Evolutionary conservation across 2,329 filamentous ascomycete genomes (phyloP).

Genomic region (Aureobasidium sp.): DNA sequence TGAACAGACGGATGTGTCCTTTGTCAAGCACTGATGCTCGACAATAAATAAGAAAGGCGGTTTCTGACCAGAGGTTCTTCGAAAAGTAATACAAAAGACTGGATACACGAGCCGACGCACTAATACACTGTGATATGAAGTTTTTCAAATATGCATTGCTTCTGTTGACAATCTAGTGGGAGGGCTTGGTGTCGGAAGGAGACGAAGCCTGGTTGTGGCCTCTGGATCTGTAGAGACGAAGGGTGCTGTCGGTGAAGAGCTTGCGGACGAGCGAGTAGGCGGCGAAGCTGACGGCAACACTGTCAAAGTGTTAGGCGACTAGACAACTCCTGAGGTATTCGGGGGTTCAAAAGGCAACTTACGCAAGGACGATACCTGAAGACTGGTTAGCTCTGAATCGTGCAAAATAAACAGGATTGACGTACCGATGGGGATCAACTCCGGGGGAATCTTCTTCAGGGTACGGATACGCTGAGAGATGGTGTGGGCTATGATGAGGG

Average conservation of each 20-base stretch:
- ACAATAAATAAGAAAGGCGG: not conserved
- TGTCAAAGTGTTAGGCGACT: constrained; percentile 25
- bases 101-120: not conserved
- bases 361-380: constrained; percentile 76
- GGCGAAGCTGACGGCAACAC: constrained; percentile 66
- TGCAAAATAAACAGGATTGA: constrained; percentile 20
- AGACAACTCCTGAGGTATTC: not conserved
- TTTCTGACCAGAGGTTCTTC: not conserved
- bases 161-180: constrained; percentile 12
- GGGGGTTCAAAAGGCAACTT: constrained; percentile 37
- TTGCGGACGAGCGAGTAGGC: constrained; percentile 77
- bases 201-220: constrained; percentile 18
- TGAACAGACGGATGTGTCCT: not conserved
- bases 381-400: not conserved
- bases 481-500: constrained; percentile 66
- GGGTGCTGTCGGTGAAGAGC: constrained; percentile 81
- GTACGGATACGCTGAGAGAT: constrained; percentile 90
- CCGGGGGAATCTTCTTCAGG: constrained; percentile 82
- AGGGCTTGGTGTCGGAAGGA: constrained; percentile 15
- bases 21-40: not conserved
- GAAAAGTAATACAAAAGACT: not conserved
- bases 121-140: not conserved
- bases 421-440: constrained; percentile 91
- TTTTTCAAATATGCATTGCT: constrained; percentile 7
- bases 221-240: constrained; percentile 46